These are phyloP conservation scores for Colletotrichum sublineola DNA, from an alignment of 2,329 filamentous ascomycete species.

Conservation along the genomic window DNA sequence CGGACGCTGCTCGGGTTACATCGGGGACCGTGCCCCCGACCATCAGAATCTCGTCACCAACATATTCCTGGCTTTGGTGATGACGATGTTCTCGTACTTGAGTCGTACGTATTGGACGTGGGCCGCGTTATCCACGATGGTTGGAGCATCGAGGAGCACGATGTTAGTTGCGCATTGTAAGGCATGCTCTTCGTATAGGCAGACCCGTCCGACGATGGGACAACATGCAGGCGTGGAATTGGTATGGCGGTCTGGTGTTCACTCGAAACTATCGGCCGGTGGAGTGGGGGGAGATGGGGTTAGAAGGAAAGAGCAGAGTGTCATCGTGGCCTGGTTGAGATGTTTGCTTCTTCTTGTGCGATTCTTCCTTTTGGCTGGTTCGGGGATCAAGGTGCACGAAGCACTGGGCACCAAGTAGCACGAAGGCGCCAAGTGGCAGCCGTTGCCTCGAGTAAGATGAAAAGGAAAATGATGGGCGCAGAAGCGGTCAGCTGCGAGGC, in stretches of 20 bases:
- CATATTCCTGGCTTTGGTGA: slow-evolving; percentile 6
- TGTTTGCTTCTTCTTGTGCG: slow-evolving; percentile 38
- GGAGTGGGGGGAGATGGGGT: background rate
- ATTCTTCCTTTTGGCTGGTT: slow-evolving; percentile 8
- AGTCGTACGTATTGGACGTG: slow-evolving; percentile 19
- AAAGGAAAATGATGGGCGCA: background rate
- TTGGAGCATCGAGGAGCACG: background rate
- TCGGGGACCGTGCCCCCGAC: slow-evolving; percentile 11
- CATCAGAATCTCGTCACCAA: slow-evolving; percentile 20
- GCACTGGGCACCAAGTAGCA: slow-evolving; percentile 16
- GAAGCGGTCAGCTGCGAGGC: background rate
- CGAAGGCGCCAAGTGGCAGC: slow-evolving; percentile 23
- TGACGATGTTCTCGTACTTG: slow-evolving; percentile 32
- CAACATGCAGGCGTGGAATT: background rate
- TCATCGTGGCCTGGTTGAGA: slow-evolving; percentile 31
- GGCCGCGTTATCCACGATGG: slow-evolving; percentile 3
- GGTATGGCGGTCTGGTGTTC: background rate
- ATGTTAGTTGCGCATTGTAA: slow-evolving; percentile 14
- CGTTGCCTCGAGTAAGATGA: slow-evolving; percentile 36
- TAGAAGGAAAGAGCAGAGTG: slow-evolving; percentile 12
- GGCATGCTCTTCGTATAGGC: slow-evolving; percentile 31
- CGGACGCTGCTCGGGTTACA: slow-evolving; percentile 21
- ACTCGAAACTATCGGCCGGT: slow-evolving; percentile 32
- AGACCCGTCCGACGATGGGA: slow-evolving; percentile 17
- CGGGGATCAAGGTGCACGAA: slow-evolving; percentile 18